Conservation (phyloP, 768 basidiomycete species). For the Lactarius akahatsu region DNA sequence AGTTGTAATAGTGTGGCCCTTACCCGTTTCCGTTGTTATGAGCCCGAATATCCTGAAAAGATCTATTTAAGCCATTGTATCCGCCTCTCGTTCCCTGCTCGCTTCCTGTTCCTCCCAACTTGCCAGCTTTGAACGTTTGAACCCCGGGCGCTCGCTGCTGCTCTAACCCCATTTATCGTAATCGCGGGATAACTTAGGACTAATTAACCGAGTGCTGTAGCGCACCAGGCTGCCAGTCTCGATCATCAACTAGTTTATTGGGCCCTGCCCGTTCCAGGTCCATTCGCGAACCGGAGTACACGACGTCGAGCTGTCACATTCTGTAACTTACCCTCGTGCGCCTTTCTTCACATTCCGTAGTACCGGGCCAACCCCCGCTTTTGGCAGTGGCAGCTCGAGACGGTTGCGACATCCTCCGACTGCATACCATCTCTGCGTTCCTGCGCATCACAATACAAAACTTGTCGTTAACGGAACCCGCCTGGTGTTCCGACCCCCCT, state of each 20-base stretch:
- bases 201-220: not conserved
- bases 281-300: not conserved
- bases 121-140: not conserved
- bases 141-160: not conserved
- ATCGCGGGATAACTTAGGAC: too few relatives aligned
- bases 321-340: not conserved
- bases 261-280: not conserved
- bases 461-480: not conserved
- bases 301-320: not conserved
- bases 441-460: constrained; percentile 10
- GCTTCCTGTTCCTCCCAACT: not conserved
- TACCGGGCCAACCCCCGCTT: not conserved
- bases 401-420: constrained; percentile 5
- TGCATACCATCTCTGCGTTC: constrained; percentile 3
- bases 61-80: not conserved
- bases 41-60: not conserved
- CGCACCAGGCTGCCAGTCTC: not conserved
- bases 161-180: not conserved
- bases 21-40: not conserved
- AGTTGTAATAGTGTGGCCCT: not conserved
- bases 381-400: not conserved
- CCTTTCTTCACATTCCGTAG: not conserved
- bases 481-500: constrained; percentile 6
- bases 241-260: not conserved
- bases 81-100: not conserved